Evolutionary conservation across 371 early-diverging fungal species (phyloP).

Genomic region (Apophysomyces variabilis): DNA sequence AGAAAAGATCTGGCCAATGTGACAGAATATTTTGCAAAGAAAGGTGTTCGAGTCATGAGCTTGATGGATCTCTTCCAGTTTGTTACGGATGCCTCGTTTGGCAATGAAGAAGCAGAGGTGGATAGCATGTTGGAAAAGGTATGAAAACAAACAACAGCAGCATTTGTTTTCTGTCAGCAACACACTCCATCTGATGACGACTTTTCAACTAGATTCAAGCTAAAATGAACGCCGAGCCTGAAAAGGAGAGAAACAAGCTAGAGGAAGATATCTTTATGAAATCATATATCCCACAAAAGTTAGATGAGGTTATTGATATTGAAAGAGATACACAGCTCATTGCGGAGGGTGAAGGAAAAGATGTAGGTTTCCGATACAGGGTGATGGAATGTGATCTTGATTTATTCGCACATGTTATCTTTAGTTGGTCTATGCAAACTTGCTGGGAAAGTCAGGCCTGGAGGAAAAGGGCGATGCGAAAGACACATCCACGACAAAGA

Average conservation of each 20-base stretch:
- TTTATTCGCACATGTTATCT: slow-evolving; percentile 28
- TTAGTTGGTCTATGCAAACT: slow-evolving; percentile 50
- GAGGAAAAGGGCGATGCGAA: background rate
- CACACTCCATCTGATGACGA: background rate
- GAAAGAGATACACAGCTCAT: slow-evolving; percentile 84
- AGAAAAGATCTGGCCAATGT: slow-evolving; percentile 96
- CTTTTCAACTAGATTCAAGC: slow-evolving; percentile 37
- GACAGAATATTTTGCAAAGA: slow-evolving; percentile 92
- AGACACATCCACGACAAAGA: slow-evolving; percentile 6
- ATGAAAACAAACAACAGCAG: background rate
- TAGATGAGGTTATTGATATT: slow-evolving; percentile 91
- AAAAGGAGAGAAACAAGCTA: slow-evolving; percentile 46
- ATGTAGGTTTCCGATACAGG: slow-evolving; percentile 39
- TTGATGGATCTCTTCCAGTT: slow-evolving; percentile 91
- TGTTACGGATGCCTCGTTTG: slow-evolving; percentile 72
- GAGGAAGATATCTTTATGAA: slow-evolving; percentile 94
- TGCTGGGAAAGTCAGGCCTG: slow-evolving; percentile 35
- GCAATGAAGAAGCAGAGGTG: slow-evolving; percentile 65
- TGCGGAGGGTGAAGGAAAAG: slow-evolving; percentile 74
- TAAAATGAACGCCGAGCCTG: slow-evolving; percentile 37
- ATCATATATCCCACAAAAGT: slow-evolving; percentile 90
- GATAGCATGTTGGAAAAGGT: slow-evolving; percentile 71
- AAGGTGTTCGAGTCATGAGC: slow-evolving; percentile 82
- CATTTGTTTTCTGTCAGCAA: background rate
- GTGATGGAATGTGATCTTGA: background rate